A percentile compares a stretch with the other conserved stretches of the same genome.
phyloP scores from a whole-genome alignment of 2,329 filamentous ascomycete genomes.

The Dichotomopilus funicola region DNA sequence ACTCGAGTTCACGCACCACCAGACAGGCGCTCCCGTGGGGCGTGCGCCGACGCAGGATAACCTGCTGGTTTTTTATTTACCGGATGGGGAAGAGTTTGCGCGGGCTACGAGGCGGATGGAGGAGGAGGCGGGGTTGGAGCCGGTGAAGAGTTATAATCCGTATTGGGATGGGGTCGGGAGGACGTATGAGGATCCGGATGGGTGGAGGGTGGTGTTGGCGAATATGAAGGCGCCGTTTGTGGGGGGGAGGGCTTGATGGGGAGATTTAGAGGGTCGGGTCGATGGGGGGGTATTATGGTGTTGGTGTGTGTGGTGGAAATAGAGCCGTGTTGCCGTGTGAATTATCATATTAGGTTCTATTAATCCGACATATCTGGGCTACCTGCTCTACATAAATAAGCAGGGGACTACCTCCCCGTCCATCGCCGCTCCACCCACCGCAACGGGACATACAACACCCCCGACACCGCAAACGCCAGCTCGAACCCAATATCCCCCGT shows the following conservation, averaged over 20 bases:
- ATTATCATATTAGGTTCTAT: no score
- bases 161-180: constrained; percentile 40
- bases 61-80: constrained; percentile 39
- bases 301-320: no score
- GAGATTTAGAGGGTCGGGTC: no score
- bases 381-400: no score
- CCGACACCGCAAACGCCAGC: constrained; percentile 36
- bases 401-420: constrained; percentile 11
- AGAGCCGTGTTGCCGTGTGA: no score
- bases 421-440: constrained; percentile 29
- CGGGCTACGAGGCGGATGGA: constrained; percentile 31
- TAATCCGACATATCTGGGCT: no score
- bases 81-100: constrained; percentile 26
- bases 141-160: constrained; percentile 35
- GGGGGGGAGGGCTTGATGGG: no score
- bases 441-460: constrained; percentile 36
- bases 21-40: constrained; percentile 29
- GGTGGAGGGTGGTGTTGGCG: constrained; percentile 38
- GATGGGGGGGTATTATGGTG: no score
- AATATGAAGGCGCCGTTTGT: constrained; percentile 19
- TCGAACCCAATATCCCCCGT: constrained; percentile 43
- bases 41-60: constrained; percentile 38
- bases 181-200: constrained; percentile 41
- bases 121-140: constrained; percentile 27
- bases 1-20: constrained; percentile 36